phyloP scores from a whole-genome alignment of 1,139 yeast genomes.

The Lodderomyces parapsilosis region DNA sequence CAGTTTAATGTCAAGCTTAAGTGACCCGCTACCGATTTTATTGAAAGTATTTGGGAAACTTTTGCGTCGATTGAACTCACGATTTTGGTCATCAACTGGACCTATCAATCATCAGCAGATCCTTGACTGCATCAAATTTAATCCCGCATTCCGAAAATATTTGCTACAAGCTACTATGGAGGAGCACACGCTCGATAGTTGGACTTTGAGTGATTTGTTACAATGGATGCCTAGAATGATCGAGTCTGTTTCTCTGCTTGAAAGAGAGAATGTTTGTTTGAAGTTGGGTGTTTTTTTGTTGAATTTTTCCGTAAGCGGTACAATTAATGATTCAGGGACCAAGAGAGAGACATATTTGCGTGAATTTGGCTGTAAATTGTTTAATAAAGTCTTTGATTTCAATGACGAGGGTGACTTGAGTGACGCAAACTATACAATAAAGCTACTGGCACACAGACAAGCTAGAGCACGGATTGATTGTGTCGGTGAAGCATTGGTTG shows the following conservation, averaged over 20 bases:
- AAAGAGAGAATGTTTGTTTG: constrained; percentile 40
- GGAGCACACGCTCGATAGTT: not conserved
- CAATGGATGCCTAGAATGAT: constrained; percentile 43
- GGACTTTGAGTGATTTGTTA: constrained; percentile 29
- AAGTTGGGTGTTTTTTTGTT: constrained; percentile 26
- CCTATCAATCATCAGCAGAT: constrained; percentile 54
- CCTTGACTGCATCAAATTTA: constrained; percentile 50
- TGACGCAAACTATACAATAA: constrained; percentile 18
- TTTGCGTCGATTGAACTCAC: constrained; percentile 33
- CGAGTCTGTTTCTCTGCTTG: constrained; percentile 36
- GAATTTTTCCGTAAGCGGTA: constrained; percentile 3
- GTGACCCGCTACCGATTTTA: constrained; percentile 54
- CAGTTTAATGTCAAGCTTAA: constrained; percentile 49
- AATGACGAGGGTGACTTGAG: constrained; percentile 16
- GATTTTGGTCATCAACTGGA: constrained; percentile 52
- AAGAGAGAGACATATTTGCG: constrained; percentile 8
- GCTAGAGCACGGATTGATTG: constrained; percentile 36
- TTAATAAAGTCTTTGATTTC: constrained; percentile 13
- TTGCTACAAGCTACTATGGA: constrained; percentile 7
- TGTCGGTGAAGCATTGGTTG: constrained; percentile 23
- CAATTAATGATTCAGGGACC: not conserved
- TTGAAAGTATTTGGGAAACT: constrained; percentile 47
- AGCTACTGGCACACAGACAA: constrained; percentile 30
- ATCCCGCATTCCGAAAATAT: constrained; percentile 33
- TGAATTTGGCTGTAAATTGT: constrained; percentile 15